Evolutionary conservation across 169 alveolate genomes (phyloP).

Genomic region (Eimeria maxima): DNA sequence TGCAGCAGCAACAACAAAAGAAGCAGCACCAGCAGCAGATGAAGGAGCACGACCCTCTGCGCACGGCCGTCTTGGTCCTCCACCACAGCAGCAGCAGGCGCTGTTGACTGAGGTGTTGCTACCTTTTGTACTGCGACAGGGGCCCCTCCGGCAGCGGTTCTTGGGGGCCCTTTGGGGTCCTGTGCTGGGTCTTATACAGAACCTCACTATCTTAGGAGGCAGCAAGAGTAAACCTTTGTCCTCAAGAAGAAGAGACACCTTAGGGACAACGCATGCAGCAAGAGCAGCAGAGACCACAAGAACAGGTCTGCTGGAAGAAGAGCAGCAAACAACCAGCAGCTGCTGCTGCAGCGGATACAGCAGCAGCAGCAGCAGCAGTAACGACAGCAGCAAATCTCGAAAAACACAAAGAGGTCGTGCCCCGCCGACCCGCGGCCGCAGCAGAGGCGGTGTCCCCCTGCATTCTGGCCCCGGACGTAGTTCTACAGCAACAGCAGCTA

Average conservation of each 20-base stretch:
- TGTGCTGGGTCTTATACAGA: not conserved
- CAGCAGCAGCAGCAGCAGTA: conserved; percentile 32
- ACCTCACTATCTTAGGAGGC: not conserved
- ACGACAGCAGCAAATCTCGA: not conserved
- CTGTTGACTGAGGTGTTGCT: conserved; percentile 20
- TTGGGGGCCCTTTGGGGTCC: conserved; percentile 12
- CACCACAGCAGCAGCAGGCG: not conserved
- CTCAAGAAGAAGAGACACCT: not conserved
- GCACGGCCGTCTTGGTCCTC: not conserved
- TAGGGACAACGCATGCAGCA: not conserved
- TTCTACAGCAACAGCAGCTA: not conserved
- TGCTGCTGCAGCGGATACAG: conserved; percentile 18
- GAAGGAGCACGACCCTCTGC: not conserved
- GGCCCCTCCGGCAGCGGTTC: conserved; percentile 11
- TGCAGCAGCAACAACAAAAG: not conserved
- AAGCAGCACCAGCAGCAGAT: not conserved
- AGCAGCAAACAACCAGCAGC: not conserved
- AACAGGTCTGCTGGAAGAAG: not conserved
- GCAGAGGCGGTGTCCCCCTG: conserved; percentile 35
- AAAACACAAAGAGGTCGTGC: not conserved
- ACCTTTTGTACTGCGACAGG: conserved; percentile 1
- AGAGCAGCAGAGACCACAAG: not conserved
- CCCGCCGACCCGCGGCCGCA: not conserved
- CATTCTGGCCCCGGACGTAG: not conserved
- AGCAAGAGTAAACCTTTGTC: not conserved